A percentile compares a stretch with the other conserved stretches of the same genome.
Conservation (phyloP, 2,329 filamentous ascomycete genomes). For the Byssochlamys sp. region DNA sequence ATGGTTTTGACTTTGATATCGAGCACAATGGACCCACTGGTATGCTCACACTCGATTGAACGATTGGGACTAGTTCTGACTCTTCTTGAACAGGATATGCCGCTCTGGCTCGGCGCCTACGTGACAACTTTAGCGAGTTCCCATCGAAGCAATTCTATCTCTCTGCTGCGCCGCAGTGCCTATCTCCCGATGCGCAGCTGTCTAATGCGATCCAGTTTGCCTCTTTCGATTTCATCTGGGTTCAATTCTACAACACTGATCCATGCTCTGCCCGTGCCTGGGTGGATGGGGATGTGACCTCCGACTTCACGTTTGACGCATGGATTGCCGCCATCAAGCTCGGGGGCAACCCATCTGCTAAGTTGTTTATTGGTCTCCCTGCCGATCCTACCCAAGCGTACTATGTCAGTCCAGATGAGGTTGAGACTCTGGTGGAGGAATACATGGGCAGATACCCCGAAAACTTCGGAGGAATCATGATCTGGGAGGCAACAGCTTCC, state of each 20-base stretch:
- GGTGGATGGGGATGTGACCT: conserved; percentile 20
- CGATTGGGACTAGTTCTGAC: conserved; percentile 2
- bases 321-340: conserved; percentile 35
- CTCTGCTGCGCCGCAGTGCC: conserved; percentile 46
- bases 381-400: conserved; percentile 26
- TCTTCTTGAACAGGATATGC: conserved; percentile 30
- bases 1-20: conserved; percentile 47
- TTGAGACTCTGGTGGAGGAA: conserved; percentile 34
- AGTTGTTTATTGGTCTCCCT: conserved; percentile 47
- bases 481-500: conserved; percentile 39
- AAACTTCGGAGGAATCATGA: conserved; percentile 50
- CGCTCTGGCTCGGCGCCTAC: conserved; percentile 40
- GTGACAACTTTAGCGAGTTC: conserved; percentile 28
- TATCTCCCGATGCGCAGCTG: conserved; percentile 40
- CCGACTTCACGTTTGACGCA: conserved; percentile 37
- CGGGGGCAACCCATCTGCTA: conserved; percentile 35
- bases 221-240: conserved; percentile 45
- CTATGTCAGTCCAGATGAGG: conserved; percentile 42
- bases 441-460: conserved; percentile 32
- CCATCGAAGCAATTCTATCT: conserved; percentile 38
- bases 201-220: conserved; percentile 35
- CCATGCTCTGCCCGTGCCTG: conserved; percentile 42
- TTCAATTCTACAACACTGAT: conserved; percentile 49
- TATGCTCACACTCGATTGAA: neutral
- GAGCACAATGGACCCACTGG: conserved; percentile 25